Evolutionary conservation across 306 rosid genomes (phyloP), one percentile per base, ranked within the genome.

Genomic region (Oxytropis ochrocephala): DNA sequence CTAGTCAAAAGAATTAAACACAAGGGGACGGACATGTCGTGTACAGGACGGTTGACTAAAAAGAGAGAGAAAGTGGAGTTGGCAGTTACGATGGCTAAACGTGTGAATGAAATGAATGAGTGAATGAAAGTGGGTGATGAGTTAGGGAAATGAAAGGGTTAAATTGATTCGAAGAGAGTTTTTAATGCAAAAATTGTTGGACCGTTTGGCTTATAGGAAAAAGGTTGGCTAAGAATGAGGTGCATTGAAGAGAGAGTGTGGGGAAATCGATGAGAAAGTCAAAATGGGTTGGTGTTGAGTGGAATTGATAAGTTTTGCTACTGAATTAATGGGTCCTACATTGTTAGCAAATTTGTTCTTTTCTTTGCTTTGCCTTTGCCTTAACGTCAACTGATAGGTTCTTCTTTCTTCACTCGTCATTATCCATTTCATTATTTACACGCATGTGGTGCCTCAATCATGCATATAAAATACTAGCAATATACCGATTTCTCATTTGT

Each of bases 1-100:
- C 12, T 64, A 71, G 97, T 91, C 91, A 91, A 88, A 88, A 89
- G 72, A 85, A 87, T 55, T 81, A 75, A 80, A 82, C 79, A 80
- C 72, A 80, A 84, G 88, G 77, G 85, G 89, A 82, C 80, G 87
- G 79, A 69, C 68, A 78, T 84, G 90, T 88, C 88, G 85, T 85
- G 74, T 79, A 61, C 48, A 9, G 73, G 69, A 88, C 84, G 87
- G 92, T 88, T 91, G 97, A 91, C 97, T 67, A 76, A 77, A 68
- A 11, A 44, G 51, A 43, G 46, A 75, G 53, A 41, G 54, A 71
- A 13, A 43, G 59, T 2, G 56, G 6, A 35, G 63, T 38, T 77
- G 70, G 79, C 32, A 19, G 82, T 80, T 80, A 72, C 83, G 73
- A 76, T 75, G 84, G 84, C 84, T 69, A 65, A 76, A 66, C 62